Percentiles rank a stretch among this genome's conserved stretches.
Evolutionary conservation across 1,284 basidiomycete species (phyloP).

Genomic region (Jaminaea rosea): DNA sequence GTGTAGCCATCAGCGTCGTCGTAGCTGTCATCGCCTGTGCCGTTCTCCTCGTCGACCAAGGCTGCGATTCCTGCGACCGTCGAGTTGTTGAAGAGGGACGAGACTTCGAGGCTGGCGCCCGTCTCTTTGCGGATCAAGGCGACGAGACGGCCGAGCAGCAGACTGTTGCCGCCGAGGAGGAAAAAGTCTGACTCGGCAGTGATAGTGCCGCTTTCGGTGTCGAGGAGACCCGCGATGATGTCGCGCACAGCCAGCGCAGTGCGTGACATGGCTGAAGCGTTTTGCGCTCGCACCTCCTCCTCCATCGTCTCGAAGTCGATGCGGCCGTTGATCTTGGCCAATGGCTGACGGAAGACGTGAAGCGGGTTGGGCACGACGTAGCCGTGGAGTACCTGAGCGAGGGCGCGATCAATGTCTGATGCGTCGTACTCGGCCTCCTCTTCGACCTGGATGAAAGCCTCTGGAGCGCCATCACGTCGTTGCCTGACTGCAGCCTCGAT

Average conservation of each 20-base stretch:
- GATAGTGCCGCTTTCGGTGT: constrained; percentile 45
- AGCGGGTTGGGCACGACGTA: constrained; percentile 47
- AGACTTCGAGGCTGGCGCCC: constrained; percentile 42
- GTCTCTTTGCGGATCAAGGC: constrained; percentile 46
- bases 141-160: constrained; percentile 43
- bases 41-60: constrained; percentile 39
- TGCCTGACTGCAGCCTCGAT: constrained; percentile 44
- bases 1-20: constrained; percentile 36
- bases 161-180: constrained; percentile 45
- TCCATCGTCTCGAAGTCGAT: constrained; percentile 47
- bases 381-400: constrained; percentile 45
- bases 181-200: constrained; percentile 47
- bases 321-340: constrained; percentile 41
- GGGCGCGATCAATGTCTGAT: constrained; percentile 44
- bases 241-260: constrained; percentile 43
- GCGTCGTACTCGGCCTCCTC: constrained; percentile 46
- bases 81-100: constrained; percentile 44
- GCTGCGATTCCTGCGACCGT: constrained; percentile 43
- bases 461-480: constrained; percentile 43
- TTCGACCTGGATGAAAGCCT: constrained; percentile 46
- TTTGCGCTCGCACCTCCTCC: constrained; percentile 44
- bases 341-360: constrained; percentile 46
- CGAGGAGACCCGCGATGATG: constrained; percentile 43
- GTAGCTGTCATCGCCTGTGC: constrained; percentile 26
- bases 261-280: constrained; percentile 44